These are phyloP conservation scores for Phaeosphaeriaceae sp. DNA, from an alignment of 2,329 filamentous ascomycete species.

Conservation along the genomic window DNA sequence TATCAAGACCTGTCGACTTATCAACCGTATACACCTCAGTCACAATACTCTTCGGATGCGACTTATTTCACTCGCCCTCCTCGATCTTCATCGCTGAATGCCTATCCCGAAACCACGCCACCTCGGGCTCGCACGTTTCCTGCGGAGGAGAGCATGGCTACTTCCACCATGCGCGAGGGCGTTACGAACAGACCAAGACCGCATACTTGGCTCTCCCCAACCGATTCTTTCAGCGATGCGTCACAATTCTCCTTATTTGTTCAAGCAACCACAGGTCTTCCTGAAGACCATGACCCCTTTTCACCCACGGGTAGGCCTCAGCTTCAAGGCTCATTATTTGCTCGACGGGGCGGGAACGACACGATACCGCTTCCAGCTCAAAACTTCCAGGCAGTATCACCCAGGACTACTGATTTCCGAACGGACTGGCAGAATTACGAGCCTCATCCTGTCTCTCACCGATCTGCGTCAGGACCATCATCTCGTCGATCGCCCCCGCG, in stretches of 20 bases:
- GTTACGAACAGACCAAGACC: constrained; percentile 32
- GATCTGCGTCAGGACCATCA: constrained; percentile 13
- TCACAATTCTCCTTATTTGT: constrained; percentile 49
- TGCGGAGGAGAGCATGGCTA: constrained; percentile 20
- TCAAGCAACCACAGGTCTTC: constrained; percentile 47
- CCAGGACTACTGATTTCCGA: constrained; percentile 14
- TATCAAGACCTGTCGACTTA: constrained; percentile 22
- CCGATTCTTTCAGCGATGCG: constrained; percentile 43
- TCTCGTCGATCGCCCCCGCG: constrained; percentile 20
- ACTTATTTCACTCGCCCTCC: constrained; percentile 9
- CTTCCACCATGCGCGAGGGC: constrained; percentile 26
- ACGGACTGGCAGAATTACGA: constrained; percentile 39
- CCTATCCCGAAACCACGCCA: constrained; percentile 27
- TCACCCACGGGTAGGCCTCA: constrained; percentile 41
- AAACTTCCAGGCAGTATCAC: constrained; percentile 19
- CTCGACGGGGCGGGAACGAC: constrained; percentile 34
- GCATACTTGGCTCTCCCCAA: constrained; percentile 44
- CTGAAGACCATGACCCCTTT: constrained; percentile 36
- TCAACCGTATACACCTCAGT: constrained; percentile 18
- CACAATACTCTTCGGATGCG: constrained; percentile 2
- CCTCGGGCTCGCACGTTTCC: constrained; percentile 39
- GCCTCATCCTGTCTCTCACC: constrained; percentile 17
- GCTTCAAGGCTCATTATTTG: constrained; percentile 45
- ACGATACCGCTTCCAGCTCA: constrained; percentile 32
- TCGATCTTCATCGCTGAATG: constrained; percentile 23